Evolutionary conservation across 805 yeast genomes (phyloP).

Genomic region (Maudiozyma pseudohumilis): DNA sequence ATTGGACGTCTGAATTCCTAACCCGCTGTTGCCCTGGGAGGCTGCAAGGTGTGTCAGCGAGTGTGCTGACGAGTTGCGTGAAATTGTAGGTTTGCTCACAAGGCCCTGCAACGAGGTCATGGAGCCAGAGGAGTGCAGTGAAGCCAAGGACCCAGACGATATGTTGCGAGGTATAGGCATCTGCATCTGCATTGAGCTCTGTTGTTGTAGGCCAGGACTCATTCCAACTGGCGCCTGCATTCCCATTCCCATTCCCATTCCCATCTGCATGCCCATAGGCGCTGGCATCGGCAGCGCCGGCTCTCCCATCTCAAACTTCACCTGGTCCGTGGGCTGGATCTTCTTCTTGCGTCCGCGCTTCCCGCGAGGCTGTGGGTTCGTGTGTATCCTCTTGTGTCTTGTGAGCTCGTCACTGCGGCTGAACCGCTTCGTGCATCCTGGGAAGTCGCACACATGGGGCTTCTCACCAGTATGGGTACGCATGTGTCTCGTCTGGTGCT

Average conservation of each 20-base stretch:
- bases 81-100: constrained; percentile 2
- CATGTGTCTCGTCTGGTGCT: constrained; percentile 71
- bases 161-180: background rate
- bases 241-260: constrained; percentile 7
- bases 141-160: background rate
- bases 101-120: background rate
- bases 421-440: constrained; percentile 59
- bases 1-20: no score
- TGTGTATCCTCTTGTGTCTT: constrained; percentile 63
- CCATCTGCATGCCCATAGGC: background rate
- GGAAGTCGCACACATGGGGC: constrained; percentile 67
- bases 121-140: no score
- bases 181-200: no score
- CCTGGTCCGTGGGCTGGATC: constrained; percentile 3
- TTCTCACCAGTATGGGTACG: constrained; percentile 77
- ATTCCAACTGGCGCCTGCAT: background rate
- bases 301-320: background rate
- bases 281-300: background rate
- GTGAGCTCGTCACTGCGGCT: constrained; percentile 67
- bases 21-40: no score
- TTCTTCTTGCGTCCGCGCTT: constrained; percentile 39
- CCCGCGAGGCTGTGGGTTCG: constrained; percentile 60
- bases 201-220: background rate
- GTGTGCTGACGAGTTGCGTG: constrained; percentile 3
- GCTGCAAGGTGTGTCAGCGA: background rate